Evolutionary conservation across 441 rosid genomes (phyloP), one percentile per base, ranked within the genome.

Genomic region (Bruguiera hainesii): DNA sequence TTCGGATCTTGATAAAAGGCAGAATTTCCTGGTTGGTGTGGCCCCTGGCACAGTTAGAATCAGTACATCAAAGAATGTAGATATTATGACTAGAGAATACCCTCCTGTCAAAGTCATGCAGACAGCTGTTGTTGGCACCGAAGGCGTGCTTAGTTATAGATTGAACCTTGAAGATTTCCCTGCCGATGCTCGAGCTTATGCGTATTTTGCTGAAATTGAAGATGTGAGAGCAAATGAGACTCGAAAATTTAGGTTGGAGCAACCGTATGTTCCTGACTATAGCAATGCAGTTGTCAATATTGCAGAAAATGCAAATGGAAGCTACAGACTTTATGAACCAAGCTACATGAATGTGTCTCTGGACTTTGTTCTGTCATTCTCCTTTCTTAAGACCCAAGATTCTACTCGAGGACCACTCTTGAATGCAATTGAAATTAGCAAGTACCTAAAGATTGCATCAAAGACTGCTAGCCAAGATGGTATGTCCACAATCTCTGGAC

Each of bases 61-160:
- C 81, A 85, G 63, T 30, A 94, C 98, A 53, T 66, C 89, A 1
- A 85, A 82, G 79, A 66, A 68, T 68, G 66, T 94, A 42, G 78
- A 86, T 26, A 66, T 77, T 42, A 67, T 72, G 63, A 91, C 99
- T 5, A 84, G 91, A 78, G 99, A 94, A 75, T 87, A 87, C 75
- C 99, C 99, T 23, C 99, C 99, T 58, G 83, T 87, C 60, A 89
- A 89, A 74, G 96, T 91, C 52, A 91, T 94, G 98, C 99, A 94
- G 74, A 89, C 97, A 50, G 98, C 97, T 29, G 99, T 94, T 35
- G 90, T 89, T 64, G 99, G 99, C 68, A 87, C 92, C 0, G 74
- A 81, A 78, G 97, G 87, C 59, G 42, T 56, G 33, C 84, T 94
- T 2, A 91, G 86, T 77, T 94, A 94, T 69, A 77, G 98, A 66